phyloP scores from a whole-genome alignment of 805 yeast species.

The Teunomyces lycoperdinae region DNA sequence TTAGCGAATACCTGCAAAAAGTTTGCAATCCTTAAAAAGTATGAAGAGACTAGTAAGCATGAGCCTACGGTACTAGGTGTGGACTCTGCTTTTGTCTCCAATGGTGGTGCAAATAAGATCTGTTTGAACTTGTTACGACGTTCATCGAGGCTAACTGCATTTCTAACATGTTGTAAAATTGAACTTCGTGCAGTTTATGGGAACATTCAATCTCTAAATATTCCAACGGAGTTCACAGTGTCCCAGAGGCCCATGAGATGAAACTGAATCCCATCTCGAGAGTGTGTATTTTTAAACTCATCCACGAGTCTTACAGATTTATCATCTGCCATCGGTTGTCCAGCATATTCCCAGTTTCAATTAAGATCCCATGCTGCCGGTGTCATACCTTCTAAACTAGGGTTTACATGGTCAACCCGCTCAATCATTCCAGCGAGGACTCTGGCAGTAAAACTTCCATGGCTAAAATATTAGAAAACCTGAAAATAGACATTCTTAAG shows the following conservation, averaged over 20 bases:
- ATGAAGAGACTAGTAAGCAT: background rate
- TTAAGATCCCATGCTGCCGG: constrained; percentile 63
- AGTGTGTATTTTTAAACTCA: constrained; percentile 56
- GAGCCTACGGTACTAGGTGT: background rate
- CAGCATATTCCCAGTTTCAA: constrained; percentile 57
- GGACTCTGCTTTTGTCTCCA: background rate
- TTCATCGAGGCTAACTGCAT: constrained; percentile 67
- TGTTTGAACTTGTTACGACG: constrained; percentile 63
- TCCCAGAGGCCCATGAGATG: constrained; percentile 69
- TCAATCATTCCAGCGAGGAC: constrained; percentile 65
- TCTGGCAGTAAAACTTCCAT: constrained; percentile 68
- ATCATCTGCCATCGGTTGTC: constrained; percentile 50
- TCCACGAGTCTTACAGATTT: constrained; percentile 44
- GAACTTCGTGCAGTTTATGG: constrained; percentile 53
- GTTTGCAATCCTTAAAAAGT: background rate
- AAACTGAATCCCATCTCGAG: constrained; percentile 42
- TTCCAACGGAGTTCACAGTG: constrained; percentile 65
- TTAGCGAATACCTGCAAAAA: constrained; percentile 7
- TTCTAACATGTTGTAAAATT: constrained; percentile 58
- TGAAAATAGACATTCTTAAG: background rate
- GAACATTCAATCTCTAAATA: constrained; percentile 54
- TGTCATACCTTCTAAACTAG: constrained; percentile 55
- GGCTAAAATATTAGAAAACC: constrained; percentile 15
- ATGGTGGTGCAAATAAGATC: constrained; percentile 41
- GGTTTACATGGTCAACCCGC: constrained; percentile 55